These are phyloP conservation scores for Hirsutella minnesotensis DNA, from an alignment of 2,329 filamentous ascomycete genomes.

Conservation along the genomic window DNA sequence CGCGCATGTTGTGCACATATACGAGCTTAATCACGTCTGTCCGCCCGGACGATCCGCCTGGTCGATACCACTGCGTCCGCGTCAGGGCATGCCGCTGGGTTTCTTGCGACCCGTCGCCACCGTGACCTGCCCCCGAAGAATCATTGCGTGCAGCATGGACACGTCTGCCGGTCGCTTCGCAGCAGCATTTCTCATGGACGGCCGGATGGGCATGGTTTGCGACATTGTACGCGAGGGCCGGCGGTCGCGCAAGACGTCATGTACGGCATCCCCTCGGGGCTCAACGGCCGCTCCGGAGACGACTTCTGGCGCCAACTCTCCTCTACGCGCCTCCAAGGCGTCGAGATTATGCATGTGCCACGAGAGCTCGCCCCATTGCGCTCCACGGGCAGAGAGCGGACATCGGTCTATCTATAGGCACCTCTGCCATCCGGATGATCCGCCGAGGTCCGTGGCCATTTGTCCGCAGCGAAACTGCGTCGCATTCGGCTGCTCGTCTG, in stretches of 20 bases:
- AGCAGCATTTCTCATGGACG: constrained; percentile 47
- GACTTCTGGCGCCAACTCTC: background rate
- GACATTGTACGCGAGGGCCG: constrained; percentile 27
- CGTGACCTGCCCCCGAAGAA: constrained; percentile 42
- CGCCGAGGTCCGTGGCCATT: constrained; percentile 52
- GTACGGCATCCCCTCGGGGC: constrained; percentile 2
- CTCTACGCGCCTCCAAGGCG: background rate
- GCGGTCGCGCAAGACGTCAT: constrained; percentile 3
- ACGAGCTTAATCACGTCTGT: constrained; percentile 29
- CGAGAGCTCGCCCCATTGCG: constrained; percentile 7
- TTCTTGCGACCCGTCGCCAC: constrained; percentile 33
- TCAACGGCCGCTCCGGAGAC: constrained; percentile 6
- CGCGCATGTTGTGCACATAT: constrained; percentile 43
- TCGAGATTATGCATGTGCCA: constrained; percentile 12
- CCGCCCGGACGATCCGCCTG: constrained; percentile 9
- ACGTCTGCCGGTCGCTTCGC: constrained; percentile 41
- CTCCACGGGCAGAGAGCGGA: constrained; percentile 19
- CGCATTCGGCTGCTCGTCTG: constrained; percentile 50
- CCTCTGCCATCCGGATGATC: constrained; percentile 48
- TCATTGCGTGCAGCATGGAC: constrained; percentile 52
- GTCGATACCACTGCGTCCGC: constrained; percentile 13
- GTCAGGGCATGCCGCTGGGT: constrained; percentile 11
- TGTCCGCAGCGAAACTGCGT: constrained; percentile 53
- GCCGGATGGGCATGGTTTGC: constrained; percentile 48
- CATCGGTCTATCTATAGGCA: constrained; percentile 25